Evolutionary conservation across 2,329 filamentous ascomycete species (phyloP).

Genomic region (Davidsoniella virescens): DNA sequence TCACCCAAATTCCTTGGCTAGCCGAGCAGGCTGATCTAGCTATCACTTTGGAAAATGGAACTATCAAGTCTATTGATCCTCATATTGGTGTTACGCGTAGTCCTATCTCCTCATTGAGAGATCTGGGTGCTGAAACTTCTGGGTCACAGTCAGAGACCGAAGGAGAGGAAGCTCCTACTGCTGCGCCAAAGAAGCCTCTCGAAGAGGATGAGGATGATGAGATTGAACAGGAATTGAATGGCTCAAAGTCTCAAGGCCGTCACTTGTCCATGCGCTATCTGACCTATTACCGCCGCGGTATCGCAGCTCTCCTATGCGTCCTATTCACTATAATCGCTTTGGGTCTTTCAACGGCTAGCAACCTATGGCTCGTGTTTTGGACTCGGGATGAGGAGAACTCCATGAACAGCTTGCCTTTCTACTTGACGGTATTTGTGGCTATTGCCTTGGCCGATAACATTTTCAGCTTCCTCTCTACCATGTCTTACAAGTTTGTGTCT

Average conservation of each 20-base stretch:
- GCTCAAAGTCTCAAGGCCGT: slow-evolving; percentile 11
- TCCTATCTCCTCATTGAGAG: slow-evolving; percentile 16
- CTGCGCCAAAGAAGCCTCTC: background rate
- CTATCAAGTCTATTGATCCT: slow-evolving; percentile 24
- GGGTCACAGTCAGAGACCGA: slow-evolving; percentile 3
- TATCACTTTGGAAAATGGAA: slow-evolving; percentile 30
- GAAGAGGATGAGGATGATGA: slow-evolving; percentile 7
- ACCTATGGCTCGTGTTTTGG: slow-evolving; percentile 35
- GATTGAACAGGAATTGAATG: slow-evolving; percentile 13
- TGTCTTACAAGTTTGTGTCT: slow-evolving; percentile 36
- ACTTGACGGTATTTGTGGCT: slow-evolving; percentile 35
- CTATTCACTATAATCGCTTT: slow-evolving; percentile 7
- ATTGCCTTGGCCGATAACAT: slow-evolving; percentile 28
- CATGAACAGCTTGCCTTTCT: slow-evolving; percentile 31
- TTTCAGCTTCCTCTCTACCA: slow-evolving; percentile 26
- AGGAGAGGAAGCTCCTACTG: background rate
- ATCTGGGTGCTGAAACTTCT: slow-evolving; percentile 19
- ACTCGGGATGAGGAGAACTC: slow-evolving; percentile 18
- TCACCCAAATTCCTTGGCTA: slow-evolving; percentile 40
- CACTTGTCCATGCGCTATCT: slow-evolving; percentile 24
- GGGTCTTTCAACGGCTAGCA: slow-evolving; percentile 9
- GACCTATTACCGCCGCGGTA: slow-evolving; percentile 20
- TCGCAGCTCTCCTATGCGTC: slow-evolving; percentile 2
- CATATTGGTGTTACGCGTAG: slow-evolving; percentile 30
- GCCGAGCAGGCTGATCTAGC: slow-evolving; percentile 33